These are phyloP conservation scores for Euphorbia lathyris DNA, from an alignment of 345 rosid species.

Conservation along the genomic window DNA sequence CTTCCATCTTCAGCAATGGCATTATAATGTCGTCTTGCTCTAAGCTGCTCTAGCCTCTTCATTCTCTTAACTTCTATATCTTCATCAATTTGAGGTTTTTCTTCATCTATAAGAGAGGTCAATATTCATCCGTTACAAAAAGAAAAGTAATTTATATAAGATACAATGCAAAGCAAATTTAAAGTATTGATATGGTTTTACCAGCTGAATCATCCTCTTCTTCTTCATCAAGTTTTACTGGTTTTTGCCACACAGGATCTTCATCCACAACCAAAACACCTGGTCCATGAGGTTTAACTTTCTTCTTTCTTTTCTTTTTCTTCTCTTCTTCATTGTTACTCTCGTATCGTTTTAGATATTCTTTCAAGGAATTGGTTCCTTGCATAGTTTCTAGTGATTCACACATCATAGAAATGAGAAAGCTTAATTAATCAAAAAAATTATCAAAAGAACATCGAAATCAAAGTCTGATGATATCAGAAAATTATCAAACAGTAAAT, in stretches of 20 bases:
- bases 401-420: not conserved
- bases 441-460: not conserved
- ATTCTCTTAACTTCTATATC: slow-evolving; percentile 86
- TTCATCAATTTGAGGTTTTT: slow-evolving; percentile 67
- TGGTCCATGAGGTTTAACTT: slow-evolving; percentile 32
- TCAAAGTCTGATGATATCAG: not conserved
- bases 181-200: slow-evolving; percentile 15
- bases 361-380: slow-evolving; percentile 52
- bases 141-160: slow-evolving; percentile 2
- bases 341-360: slow-evolving; percentile 72
- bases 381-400: not conserved
- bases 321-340: slow-evolving; percentile 43
- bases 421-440: not conserved
- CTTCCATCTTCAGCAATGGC: slow-evolving; percentile 92
- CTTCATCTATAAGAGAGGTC: slow-evolving; percentile 46
- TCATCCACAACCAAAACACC: slow-evolving; percentile 78
- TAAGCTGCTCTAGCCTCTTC: slow-evolving; percentile 73
- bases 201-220: slow-evolving; percentile 70
- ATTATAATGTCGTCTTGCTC: slow-evolving; percentile 50
- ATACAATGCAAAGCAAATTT: not conserved
- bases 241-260: slow-evolving; percentile 93
- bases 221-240: slow-evolving; percentile 53
- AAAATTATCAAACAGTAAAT: no score
- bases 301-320: slow-evolving; percentile 62
- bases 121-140: not conserved